Conservation (phyloP, 1,284 basidiomycete genomes). For the Cryptococcus sp. region DNA sequence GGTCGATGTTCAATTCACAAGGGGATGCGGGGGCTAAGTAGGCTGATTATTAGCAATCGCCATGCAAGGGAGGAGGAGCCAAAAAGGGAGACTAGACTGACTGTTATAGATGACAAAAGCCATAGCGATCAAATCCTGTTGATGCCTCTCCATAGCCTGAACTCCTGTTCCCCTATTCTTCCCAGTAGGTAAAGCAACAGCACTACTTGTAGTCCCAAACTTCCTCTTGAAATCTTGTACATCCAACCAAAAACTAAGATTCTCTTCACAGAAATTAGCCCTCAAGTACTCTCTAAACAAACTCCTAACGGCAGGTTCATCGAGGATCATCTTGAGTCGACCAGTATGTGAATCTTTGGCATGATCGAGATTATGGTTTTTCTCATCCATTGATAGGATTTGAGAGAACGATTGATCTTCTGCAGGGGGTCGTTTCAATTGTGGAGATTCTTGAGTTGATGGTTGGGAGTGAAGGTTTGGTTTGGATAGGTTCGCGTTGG, state of each 20-base stretch:
- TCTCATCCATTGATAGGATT: background rate
- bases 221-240: conserved; percentile 95
- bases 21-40: conserved; percentile 93
- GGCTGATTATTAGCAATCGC: conserved; percentile 57
- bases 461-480: conserved; percentile 17
- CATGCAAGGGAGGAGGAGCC: background rate
- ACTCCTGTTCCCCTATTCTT: conserved; percentile 60
- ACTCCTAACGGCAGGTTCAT: conserved; percentile 81
- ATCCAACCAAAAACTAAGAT: conserved; percentile 93
- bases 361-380: conserved; percentile 11
- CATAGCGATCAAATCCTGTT: conserved; percentile 89
- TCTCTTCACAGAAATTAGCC: conserved; percentile 96
- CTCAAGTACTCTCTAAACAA: conserved; percentile 93
- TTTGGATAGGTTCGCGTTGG: conserved; percentile 8
- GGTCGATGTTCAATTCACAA: conserved; percentile 97
- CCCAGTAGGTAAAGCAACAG: conserved; percentile 59
- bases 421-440: background rate
- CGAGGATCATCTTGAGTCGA: conserved; percentile 84
- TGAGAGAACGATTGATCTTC: conserved; percentile 3
- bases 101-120: conserved; percentile 74
- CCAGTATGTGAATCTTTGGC: conserved; percentile 84
- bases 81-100: conserved; percentile 17
- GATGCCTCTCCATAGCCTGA: conserved; percentile 92
- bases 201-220: conserved; percentile 90
- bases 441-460: conserved; percentile 2